Base-by-base conservation (phyloP, 768 basidiomycete species). In the Leucocoprinus birnbaumii region DNA sequence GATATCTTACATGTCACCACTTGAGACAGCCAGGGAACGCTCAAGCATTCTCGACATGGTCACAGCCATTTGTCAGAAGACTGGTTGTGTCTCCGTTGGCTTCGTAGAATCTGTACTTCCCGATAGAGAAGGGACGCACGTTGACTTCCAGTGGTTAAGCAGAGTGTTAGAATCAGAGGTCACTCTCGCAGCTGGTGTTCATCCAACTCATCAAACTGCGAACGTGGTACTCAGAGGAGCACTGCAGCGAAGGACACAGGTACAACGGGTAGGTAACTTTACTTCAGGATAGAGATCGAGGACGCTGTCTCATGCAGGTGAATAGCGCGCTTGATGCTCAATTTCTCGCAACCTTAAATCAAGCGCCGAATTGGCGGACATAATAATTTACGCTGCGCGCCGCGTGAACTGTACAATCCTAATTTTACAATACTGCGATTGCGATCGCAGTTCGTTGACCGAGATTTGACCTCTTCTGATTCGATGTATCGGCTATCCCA, bases 11-110 rank as follows among this genome's bases (percentile, higher is more conserved):
- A 55, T 48, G 40, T 46, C 22, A 22, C 37, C 38, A 0, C 46
- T 48, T 3, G 41, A 55, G 38, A 55, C 46, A 5, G 18, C 47
- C 3, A 18, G 43, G n/a, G 24, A 26, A 2, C 26, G 21, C 1
- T 16, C 40, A 19, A 48, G 38, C 43, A 26, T 55, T n/a, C 22
- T 55, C 7, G 47, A 49, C 14, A 55, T 48, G 46, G 35, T 55
- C n/a, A 42, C 47, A 24, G 40, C 54, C 6, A 43, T 49, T 8
- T 41, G 54, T 18, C 54, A 55, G 27, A 48, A 3, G 16, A 55
- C 46, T 2, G 46, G 46, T 22, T 31, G 47, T 14, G 10, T 40
- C 8, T 55, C 54, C 19, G 47, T 55, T 8, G 47, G 38, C 21
- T 55, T 55, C n/a, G 14, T 48, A 2, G 54, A 55, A 41, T 18